A percentile compares a stretch with the other conserved stretches of the same genome.
These are phyloP conservation scores for Cubamyces sp. DNA, from an alignment of 768 basidiomycete genomes.

Conservation along the genomic window DNA sequence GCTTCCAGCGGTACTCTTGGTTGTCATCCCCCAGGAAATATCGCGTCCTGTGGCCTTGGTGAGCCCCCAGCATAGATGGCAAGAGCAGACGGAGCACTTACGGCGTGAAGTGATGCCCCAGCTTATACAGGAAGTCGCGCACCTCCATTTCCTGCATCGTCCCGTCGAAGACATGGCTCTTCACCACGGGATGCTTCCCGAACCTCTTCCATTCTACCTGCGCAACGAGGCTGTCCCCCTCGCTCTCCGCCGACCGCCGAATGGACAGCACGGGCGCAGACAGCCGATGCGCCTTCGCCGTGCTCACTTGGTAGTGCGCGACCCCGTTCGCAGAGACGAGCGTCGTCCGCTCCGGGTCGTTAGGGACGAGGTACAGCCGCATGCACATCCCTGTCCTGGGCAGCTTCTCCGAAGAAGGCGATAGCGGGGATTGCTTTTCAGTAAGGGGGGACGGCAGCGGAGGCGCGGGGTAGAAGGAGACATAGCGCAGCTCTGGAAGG, in stretches of 20 bases:
- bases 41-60: conserved; percentile 41
- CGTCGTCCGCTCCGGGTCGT: conserved; percentile 52
- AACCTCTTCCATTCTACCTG: conserved; percentile 52
- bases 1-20: conserved; percentile 55
- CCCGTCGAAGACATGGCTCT: conserved; percentile 43
- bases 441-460: not conserved
- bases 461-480: not conserved
- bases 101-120: conserved; percentile 44
- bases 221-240: conserved; percentile 48
- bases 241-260: conserved; percentile 43
- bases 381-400: conserved; percentile 34
- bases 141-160: conserved; percentile 35
- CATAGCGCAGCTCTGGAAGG: not conserved
- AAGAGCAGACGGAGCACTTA: conserved; percentile 32
- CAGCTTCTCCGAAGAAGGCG: not conserved
- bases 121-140: conserved; percentile 47
- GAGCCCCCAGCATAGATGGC: not conserved
- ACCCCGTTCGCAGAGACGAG: conserved; percentile 55
- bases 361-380: conserved; percentile 57
- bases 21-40: conserved; percentile 55
- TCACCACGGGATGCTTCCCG: conserved; percentile 46
- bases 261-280: conserved; percentile 43
- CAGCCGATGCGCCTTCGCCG: conserved; percentile 37
- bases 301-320: conserved; percentile 52
- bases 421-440: not conserved